Evolutionary conservation across 192 early-diverging fungal species (phyloP), one percentile per base, ranked within the genome.

Genomic region (Coemansia sp.): DNA sequence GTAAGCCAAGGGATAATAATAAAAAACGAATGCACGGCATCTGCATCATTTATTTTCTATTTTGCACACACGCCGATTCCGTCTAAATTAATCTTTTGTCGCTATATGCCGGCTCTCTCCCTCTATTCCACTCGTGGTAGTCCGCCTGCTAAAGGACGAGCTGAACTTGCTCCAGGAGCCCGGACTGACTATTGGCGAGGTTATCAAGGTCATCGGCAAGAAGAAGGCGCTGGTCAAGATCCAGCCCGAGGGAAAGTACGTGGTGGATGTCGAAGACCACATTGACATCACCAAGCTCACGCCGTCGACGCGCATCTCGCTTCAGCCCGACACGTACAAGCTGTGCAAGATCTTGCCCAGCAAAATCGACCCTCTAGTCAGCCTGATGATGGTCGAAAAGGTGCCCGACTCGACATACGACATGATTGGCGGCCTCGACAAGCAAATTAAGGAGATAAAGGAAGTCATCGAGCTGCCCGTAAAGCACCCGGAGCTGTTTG

Each of bases 351-450:
- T 99, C 25, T 73, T 99, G 43, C 96, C 96, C 42, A 98, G 97
- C 85, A 96, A 98, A 71, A 90, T 99, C 56, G 98, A 99, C 76
- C 98, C 98, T n/a, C 87, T 99, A 41, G 98, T 99, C 20, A 94
- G 91, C n/a, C 87, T 99, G 57, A 99, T 99, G 98, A 99, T 98
- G 98, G 96, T 99, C 14, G 98, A 99, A 76, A 99, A 99, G 83
- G 98, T 98, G 17, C 98, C 98, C 29, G 96, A 98, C 81, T 97
- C 95, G 61, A 98, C 98, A 14, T 99, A 99, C 76, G 98, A 98
- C 58, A 96, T 97, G 94, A 92, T 99, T 65, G 98, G 98, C 72
- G 98, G 98, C 64, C 88, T 99, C 36, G 96, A 98, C 76, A 93
- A 96, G 72, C 98, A 99, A 76, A 99, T 99, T 71, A 98, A 99